A percentile compares a stretch with the other conserved stretches of the same genome.
phyloP scores from a whole-genome alignment of 2,329 filamentous ascomycete genomes.

The Xylariaceae sp. region DNA sequence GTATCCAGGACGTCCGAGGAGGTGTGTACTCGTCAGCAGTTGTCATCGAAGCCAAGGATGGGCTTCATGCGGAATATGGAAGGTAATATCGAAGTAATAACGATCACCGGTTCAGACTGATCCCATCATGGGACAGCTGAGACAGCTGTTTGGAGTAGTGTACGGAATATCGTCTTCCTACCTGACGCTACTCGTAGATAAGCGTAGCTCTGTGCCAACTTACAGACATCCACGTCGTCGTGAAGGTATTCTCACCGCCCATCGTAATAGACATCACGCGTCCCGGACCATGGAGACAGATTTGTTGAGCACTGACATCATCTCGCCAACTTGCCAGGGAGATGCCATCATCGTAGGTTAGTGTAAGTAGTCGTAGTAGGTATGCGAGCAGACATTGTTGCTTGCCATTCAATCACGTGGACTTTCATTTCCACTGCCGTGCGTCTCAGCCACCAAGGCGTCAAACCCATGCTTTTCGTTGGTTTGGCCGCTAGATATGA shows the following conservation, averaged over 20 bases:
- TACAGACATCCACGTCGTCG: neutral
- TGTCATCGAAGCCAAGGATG: neutral
- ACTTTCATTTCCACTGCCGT: constrained; percentile 8
- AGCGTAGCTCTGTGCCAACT: neutral
- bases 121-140: neutral
- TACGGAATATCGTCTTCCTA: neutral
- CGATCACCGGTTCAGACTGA: neutral
- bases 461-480: constrained; percentile 3
- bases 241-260: neutral
- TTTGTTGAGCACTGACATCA: neutral
- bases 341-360: no score
- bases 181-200: neutral
- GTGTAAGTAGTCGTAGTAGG: no score
- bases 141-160: neutral
- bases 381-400: neutral
- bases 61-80: neutral
- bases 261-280: neutral
- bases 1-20: neutral
- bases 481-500: constrained; percentile 10
- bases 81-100: neutral
- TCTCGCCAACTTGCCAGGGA: neutral
- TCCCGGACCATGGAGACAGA: neutral
- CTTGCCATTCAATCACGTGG: constrained; percentile 8
- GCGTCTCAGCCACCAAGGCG: constrained; percentile 9
- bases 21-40: no score